Evolutionary conservation across 2,329 filamentous ascomycete genomes (phyloP).

Genomic region (Hyphodiscus sp.): DNA sequence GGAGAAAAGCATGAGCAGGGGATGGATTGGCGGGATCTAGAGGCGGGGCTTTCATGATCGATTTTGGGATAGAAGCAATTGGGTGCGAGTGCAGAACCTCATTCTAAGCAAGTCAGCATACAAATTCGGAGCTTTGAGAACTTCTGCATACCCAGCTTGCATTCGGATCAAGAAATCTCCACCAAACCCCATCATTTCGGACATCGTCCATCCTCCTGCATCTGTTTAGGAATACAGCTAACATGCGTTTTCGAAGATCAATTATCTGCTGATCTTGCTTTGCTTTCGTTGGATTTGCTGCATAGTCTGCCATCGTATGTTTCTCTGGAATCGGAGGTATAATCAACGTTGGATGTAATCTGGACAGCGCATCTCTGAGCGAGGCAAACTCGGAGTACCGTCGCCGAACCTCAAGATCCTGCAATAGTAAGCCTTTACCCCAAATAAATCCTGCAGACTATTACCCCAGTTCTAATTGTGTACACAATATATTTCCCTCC

Average conservation of each 20-base stretch:
- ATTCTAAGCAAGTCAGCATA: slow-evolving; percentile 49
- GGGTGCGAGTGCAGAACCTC: slow-evolving; percentile 94
- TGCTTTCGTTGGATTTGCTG: slow-evolving; percentile 93
- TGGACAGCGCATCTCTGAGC: slow-evolving; percentile 78
- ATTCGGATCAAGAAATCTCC: slow-evolving; percentile 95
- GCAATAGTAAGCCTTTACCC: slow-evolving; percentile 12
- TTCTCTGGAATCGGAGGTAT: slow-evolving; percentile 98
- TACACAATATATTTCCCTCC: slow-evolving; percentile 95
- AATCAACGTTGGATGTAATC: slow-evolving; percentile 88
- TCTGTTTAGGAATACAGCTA: slow-evolving; percentile 89
- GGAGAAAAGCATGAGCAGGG: slow-evolving; percentile 78
- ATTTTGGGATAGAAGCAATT: slow-evolving; percentile 86
- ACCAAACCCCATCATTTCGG: slow-evolving; percentile 89
- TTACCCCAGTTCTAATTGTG: slow-evolving; percentile 91
- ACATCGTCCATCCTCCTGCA: slow-evolving; percentile 91
- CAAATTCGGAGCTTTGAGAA: not conserved
- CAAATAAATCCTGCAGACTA: not conserved
- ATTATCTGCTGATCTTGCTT: slow-evolving; percentile 98
- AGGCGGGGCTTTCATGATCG: slow-evolving; percentile 90
- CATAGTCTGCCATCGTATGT: slow-evolving; percentile 97
- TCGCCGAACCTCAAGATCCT: slow-evolving; percentile 93
- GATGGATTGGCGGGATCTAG: slow-evolving; percentile 90
- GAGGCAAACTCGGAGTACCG: slow-evolving; percentile 97
- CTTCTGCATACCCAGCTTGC: slow-evolving; percentile 80
- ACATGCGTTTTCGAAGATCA: slow-evolving; percentile 92